Evolutionary conservation across 306 rosid genomes (phyloP).

Genomic region (Dalbergia oliveri): DNA sequence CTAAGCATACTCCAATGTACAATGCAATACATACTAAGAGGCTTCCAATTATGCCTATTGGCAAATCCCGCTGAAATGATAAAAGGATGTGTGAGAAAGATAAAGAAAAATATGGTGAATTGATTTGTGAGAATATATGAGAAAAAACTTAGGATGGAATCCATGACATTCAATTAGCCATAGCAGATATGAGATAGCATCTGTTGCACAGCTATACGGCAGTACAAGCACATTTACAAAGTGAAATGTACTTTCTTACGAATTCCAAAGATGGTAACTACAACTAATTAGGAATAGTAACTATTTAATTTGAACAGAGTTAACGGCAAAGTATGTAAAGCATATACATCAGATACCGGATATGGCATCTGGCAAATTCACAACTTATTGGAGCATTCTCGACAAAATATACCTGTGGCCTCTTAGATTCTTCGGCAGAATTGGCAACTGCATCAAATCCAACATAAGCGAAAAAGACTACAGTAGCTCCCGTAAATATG

Average conservation of each 20-base stretch:
- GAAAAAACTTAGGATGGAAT: slow-evolving; percentile 15
- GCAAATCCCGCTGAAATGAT: slow-evolving; percentile 87
- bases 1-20: slow-evolving; percentile 92
- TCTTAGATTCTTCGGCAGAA: slow-evolving; percentile 98
- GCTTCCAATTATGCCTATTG: slow-evolving; percentile 95
- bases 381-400: slow-evolving; percentile 42
- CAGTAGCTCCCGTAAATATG: slow-evolving; percentile 93
- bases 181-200: slow-evolving; percentile 24
- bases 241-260: background rate
- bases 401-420: slow-evolving; percentile 75
- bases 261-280: background rate
- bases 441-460: slow-evolving; percentile 99
- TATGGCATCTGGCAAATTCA: slow-evolving; percentile 35
- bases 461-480: slow-evolving; percentile 96
- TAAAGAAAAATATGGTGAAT: slow-evolving; percentile 15
- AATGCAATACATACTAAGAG: slow-evolving; percentile 79
- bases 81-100: slow-evolving; percentile 18
- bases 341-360: slow-evolving; percentile 21
- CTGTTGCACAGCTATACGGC: slow-evolving; percentile 15
- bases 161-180: background rate
- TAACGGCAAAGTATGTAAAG: background rate
- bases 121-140: slow-evolving; percentile 12
- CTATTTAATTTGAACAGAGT: background rate
- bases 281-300: slow-evolving; percentile 16
- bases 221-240: slow-evolving; percentile 17